A percentile compares a stretch with the other conserved stretches of the same genome.
These are phyloP conservation scores for Coniferiporia weirii DNA, from an alignment of 1,284 basidiomycete species.

Conservation along the genomic window DNA sequence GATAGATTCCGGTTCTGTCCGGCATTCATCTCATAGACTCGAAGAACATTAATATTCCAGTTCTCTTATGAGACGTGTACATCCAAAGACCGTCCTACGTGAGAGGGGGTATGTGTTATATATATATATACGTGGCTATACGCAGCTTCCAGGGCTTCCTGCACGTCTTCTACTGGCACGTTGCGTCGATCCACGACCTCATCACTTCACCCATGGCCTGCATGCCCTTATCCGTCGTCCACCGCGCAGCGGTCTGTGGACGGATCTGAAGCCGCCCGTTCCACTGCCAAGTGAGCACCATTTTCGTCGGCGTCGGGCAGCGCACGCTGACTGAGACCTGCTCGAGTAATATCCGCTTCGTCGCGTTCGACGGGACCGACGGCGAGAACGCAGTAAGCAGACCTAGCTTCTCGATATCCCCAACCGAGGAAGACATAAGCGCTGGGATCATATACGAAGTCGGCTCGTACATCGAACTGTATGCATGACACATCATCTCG, in stretches of 20 bases:
- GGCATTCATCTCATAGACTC: neutral
- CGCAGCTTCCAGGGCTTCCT: too few species aligned
- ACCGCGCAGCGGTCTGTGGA: neutral
- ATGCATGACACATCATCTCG: neutral
- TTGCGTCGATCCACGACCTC: conserved; percentile 2
- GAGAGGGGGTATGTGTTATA: too few species aligned
- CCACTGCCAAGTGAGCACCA: conserved; percentile 4
- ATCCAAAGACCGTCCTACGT: too few species aligned
- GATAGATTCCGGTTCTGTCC: neutral
- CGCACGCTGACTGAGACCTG: conserved; percentile 1
- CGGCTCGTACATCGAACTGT: neutral
- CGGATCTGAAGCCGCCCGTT: neutral
- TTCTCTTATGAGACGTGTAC: too few species aligned
- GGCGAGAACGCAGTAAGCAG: neutral
- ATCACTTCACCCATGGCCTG: neutral
- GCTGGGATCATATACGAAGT: neutral
- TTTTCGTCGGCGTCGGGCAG: conserved; percentile 2
- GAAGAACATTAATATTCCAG: neutral
- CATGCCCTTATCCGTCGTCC: neutral
- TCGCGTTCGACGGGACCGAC: neutral
- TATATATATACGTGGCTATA: too few species aligned
- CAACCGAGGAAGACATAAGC: neutral
- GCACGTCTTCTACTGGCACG: neutral
- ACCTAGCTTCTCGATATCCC: neutral
- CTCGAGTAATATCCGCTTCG: neutral